Conservation (phyloP, 768 basidiomycete species). For the Bullera alba region DNA sequence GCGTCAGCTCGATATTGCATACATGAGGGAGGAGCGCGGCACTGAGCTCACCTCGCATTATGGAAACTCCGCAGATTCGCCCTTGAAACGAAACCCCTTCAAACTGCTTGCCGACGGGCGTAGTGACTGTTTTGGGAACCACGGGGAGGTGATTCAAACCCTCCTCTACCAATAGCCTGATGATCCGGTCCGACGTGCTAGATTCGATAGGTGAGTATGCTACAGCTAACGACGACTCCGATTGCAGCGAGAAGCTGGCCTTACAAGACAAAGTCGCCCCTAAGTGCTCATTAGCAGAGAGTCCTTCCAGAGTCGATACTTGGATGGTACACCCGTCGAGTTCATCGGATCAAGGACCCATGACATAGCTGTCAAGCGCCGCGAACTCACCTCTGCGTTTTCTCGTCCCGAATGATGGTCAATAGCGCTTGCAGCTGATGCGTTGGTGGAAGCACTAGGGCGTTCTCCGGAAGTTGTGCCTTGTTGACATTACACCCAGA, state of each 20-base stretch:
- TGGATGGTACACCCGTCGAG: too few species aligned
- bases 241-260: conserved; percentile 1
- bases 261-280: conserved; percentile 84
- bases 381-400: conserved; percentile 56
- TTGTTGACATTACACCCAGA: conserved; percentile 36
- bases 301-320: background rate
- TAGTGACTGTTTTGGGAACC: conserved; percentile 52
- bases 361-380: background rate
- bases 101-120: conserved; percentile 64
- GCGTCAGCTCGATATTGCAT: background rate
- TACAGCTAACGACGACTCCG: background rate
- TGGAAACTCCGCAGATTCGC: conserved; percentile 92
- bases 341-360: too few species aligned
- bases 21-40: background rate
- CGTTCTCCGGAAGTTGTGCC: conserved; percentile 60
- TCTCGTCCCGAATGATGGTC: conserved; percentile 86
- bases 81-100: conserved; percentile 92
- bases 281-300: conserved; percentile 12
- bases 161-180: conserved; percentile 54
- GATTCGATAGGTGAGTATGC: background rate
- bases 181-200: conserved; percentile 59
- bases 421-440: conserved; percentile 90
- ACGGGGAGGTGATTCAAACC: conserved; percentile 77
- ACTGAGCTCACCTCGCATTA: conserved; percentile 78
- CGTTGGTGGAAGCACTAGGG: conserved; percentile 82